Conservation (phyloP, 2,329 filamentous ascomycete genomes). For the Aspergillus melleus region DNA sequence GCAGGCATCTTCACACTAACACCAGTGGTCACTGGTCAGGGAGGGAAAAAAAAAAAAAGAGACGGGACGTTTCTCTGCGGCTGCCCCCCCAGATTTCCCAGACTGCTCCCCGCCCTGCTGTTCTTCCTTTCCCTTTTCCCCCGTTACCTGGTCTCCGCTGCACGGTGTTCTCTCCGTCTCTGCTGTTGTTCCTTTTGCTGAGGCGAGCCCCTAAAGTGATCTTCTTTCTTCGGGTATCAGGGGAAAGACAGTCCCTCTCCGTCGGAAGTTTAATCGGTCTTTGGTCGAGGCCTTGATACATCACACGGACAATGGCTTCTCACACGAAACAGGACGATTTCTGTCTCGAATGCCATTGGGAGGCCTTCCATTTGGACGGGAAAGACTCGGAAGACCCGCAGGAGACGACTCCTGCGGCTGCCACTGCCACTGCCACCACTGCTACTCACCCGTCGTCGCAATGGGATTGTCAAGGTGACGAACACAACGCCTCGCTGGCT, state of each 20-base stretch:
- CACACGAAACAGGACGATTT: conserved; percentile 34
- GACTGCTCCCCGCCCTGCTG: not conserved
- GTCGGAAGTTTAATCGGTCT: not conserved
- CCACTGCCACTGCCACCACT: not conserved
- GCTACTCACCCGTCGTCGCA: conserved; percentile 17
- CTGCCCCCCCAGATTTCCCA: not conserved
- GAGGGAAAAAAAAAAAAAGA: not conserved
- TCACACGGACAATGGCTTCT: conserved; percentile 30
- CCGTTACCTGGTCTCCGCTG: not conserved
- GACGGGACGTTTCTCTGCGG: not conserved
- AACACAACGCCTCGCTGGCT: conserved; percentile 27
- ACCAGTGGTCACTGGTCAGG: not conserved
- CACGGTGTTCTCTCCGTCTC: not conserved
- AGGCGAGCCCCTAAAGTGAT: not conserved
- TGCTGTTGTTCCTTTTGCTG: not conserved
- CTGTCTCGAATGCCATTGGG: conserved; percentile 45
- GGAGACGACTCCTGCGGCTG: conserved; percentile 11
- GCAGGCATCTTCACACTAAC: not conserved
- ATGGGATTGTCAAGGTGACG: conserved; percentile 32
- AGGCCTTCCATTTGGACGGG: conserved; percentile 37
- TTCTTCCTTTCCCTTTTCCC: not conserved
- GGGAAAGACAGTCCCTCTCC: not conserved
- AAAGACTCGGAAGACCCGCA: conserved; percentile 27
- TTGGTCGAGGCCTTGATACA: not conserved
- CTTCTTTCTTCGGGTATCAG: not conserved